Percentiles rank a stretch among this genome's conserved stretches.
Conservation (phyloP, 352 stramenopile species). For the Globisporangium polare region DNA sequence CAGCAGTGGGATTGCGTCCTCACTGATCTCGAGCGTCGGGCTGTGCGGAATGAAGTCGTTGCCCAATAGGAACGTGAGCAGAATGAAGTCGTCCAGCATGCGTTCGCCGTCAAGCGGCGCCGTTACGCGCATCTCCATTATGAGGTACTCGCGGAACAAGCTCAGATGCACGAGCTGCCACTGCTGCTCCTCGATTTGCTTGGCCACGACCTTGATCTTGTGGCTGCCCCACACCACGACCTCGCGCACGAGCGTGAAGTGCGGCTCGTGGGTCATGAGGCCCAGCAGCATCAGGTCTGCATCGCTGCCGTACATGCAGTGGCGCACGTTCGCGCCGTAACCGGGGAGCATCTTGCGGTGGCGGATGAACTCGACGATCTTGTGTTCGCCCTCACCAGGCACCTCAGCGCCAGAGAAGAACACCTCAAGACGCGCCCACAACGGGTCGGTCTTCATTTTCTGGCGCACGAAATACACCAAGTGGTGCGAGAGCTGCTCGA, state of each 20-base stretch:
- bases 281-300: constrained; percentile 99
- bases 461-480: constrained; percentile 92
- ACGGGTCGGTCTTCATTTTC: constrained; percentile 95
- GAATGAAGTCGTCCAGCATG: constrained; percentile 99
- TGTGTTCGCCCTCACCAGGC: constrained; percentile 98
- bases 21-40: constrained; percentile 97
- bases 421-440: constrained; percentile 95
- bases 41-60: constrained; percentile 99
- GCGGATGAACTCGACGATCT: constrained; percentile 98
- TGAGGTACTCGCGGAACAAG: constrained; percentile 97
- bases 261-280: constrained; percentile 97
- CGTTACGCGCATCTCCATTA: constrained; percentile 93
- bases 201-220: constrained; percentile 52
- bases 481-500: constrained; percentile 92
- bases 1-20: constrained; percentile 96
- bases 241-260: constrained; percentile 98
- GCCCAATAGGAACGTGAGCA: constrained; percentile 99
- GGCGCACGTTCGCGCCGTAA: constrained; percentile 94
- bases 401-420: constrained; percentile 98
- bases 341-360: constrained; percentile 86
- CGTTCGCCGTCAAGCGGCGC: constrained; percentile 81
- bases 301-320: constrained; percentile 99
- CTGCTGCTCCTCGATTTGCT: constrained; percentile 94
- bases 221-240: constrained; percentile 94
- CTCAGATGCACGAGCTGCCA: constrained; percentile 97